These are phyloP conservation scores for Phytophthora constricta DNA, from an alignment of 352 stramenopile species.

Conservation along the genomic window DNA sequence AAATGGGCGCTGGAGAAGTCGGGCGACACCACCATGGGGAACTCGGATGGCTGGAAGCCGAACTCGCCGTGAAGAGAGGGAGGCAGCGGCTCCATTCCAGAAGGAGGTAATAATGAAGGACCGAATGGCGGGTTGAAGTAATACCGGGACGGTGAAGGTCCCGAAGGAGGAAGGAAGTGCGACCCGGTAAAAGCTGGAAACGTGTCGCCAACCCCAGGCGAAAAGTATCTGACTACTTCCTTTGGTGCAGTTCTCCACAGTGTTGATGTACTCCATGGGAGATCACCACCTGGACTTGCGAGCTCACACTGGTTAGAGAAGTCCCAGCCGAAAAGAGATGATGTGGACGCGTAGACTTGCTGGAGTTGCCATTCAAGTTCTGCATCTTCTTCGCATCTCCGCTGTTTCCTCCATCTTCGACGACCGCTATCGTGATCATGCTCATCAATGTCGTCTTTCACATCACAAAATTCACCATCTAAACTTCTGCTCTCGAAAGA, in stretches of 20 bases:
- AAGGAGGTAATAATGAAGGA: slow-evolving; percentile 20
- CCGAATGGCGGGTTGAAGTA: slow-evolving; percentile 51
- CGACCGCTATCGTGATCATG: slow-evolving; percentile 11
- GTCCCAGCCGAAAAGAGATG: slow-evolving; percentile 80
- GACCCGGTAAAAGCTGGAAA: slow-evolving; percentile 34
- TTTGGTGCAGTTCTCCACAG: slow-evolving; percentile 73
- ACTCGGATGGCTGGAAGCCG: slow-evolving; percentile 20
- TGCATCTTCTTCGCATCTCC: slow-evolving; percentile 54
- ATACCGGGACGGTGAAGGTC: slow-evolving; percentile 44
- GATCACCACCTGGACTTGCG: slow-evolving; percentile 6
- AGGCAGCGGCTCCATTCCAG: slow-evolving; percentile 9
- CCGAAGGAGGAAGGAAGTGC: slow-evolving; percentile 20
- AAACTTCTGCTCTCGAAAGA: slow-evolving; percentile 19
- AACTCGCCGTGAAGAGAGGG: slow-evolving; percentile 18
- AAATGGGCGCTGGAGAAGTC: slow-evolving; percentile 38
- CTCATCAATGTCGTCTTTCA: slow-evolving; percentile 32
- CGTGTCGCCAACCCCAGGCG: slow-evolving; percentile 37
- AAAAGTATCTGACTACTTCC: slow-evolving; percentile 81
- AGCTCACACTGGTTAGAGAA: slow-evolving; percentile 68
- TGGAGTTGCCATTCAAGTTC: slow-evolving; percentile 74
- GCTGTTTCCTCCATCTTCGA: slow-evolving; percentile 36
- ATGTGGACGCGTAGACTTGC: slow-evolving; percentile 76
- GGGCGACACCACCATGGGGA: slow-evolving; percentile 40
- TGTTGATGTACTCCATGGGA: slow-evolving; percentile 55
- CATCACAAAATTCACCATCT: slow-evolving; percentile 28